Conservation (phyloP, 2,329 filamentous ascomycete genomes). For the Alternaria solani region DNA sequence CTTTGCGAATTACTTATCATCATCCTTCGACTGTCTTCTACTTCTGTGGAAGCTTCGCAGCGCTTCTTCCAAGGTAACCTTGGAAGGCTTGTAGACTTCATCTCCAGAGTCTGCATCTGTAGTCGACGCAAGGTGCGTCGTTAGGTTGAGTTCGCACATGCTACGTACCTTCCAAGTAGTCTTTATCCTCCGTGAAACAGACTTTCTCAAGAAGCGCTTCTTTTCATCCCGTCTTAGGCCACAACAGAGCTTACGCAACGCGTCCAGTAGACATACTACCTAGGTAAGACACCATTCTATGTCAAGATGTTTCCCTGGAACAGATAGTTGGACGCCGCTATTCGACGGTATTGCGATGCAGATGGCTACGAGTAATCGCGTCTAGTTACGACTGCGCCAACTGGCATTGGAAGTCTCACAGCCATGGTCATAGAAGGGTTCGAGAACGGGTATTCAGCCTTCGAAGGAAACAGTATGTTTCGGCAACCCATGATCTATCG, state of each 20-base stretch:
- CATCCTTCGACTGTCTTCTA: background rate
- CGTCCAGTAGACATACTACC: background rate
- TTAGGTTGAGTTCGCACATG: background rate
- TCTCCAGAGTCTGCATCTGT: background rate
- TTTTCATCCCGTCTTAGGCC: too few relatives aligned
- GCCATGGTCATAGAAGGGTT: background rate
- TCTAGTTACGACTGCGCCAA: background rate
- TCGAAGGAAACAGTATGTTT: background rate
- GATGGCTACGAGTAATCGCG: background rate
- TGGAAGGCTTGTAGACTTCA: background rate
- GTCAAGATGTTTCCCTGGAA: background rate
- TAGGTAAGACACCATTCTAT: background rate
- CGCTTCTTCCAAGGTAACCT: background rate
- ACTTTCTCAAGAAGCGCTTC: too few relatives aligned
- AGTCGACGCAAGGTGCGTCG: background rate
- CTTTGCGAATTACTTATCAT: background rate
- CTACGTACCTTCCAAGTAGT: background rate
- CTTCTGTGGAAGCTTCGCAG: background rate
- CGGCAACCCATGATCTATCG: background rate
- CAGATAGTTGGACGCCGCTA: background rate
- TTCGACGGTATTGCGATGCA: background rate
- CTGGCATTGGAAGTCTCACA: background rate
- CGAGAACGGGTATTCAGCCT: background rate
- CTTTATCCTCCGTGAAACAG: background rate
- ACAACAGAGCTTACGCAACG: background rate